Percentiles rank a stretch among this genome's conserved stretches.
These are phyloP conservation scores for Euclidium syriacum DNA, from an alignment of 345 rosid genomes.

Conservation along the genomic window DNA sequence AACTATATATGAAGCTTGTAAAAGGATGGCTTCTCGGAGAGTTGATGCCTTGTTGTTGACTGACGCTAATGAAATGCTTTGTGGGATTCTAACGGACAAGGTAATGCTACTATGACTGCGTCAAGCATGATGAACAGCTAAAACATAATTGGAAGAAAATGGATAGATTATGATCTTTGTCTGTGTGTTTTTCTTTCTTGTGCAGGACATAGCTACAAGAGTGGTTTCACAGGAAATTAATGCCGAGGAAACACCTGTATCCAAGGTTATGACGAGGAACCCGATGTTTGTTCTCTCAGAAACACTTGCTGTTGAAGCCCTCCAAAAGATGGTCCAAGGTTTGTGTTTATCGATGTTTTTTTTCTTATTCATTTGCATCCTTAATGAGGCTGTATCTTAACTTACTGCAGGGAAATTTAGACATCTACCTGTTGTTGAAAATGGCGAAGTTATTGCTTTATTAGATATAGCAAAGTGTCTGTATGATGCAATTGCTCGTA, in stretches of 20 bases:
- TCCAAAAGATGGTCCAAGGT: conserved; percentile 99
- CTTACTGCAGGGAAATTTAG: conserved; percentile 76
- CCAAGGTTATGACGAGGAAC: conserved; percentile 95
- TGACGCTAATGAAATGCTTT: conserved; percentile 86
- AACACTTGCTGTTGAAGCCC: conserved; percentile 97
- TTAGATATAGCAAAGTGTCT: conserved; percentile 96
- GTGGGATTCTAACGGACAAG: conserved; percentile 99
- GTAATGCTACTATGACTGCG: conserved; percentile 28
- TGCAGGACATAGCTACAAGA: conserved; percentile 82
- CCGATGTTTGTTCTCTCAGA: conserved; percentile 93
- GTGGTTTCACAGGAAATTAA: conserved; percentile 78
- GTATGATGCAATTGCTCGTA: conserved; percentile 95
- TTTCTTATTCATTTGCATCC: neutral
- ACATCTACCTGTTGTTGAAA: conserved; percentile 98
- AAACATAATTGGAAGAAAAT: neutral
- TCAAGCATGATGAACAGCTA: too few relatives aligned
- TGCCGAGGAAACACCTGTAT: conserved; percentile 83
- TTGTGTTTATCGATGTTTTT: conserved; percentile 18
- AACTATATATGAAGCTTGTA: conserved; percentile 78
- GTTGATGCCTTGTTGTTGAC: conserved; percentile 93
- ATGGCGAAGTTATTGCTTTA: conserved; percentile 96
- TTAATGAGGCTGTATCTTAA: conserved; percentile 16
- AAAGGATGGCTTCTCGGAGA: conserved; percentile 89
- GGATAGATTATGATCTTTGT: neutral
- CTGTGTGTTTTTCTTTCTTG: neutral